Percentiles rank a stretch among this genome's conserved stretches.
phyloP scores from a whole-genome alignment of 129 eudicot genomes.

The Rutidosis leptorrhynchoides region DNA sequence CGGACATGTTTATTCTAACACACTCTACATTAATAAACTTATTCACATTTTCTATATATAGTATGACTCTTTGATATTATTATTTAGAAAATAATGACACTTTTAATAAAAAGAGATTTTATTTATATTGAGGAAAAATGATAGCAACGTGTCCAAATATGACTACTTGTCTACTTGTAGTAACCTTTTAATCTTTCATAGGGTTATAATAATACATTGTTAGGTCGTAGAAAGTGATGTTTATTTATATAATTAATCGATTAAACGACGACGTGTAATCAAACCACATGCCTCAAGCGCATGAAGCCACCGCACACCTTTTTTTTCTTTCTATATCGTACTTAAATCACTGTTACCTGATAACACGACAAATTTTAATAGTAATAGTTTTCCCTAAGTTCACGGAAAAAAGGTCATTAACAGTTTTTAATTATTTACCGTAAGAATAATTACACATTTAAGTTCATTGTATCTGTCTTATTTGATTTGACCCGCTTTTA shows the following conservation, averaged over 20 bases:
- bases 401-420: background rate
- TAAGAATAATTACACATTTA: background rate
- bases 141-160: constrained; percentile 22
- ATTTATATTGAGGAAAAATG: background rate
- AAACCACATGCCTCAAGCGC: constrained; percentile 17
- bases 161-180: background rate
- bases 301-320: constrained; percentile 14
- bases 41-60: background rate
- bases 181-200: background rate
- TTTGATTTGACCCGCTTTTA: background rate
- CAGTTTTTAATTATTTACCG: background rate
- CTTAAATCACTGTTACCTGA: constrained; percentile 19
- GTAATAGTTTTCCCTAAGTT: background rate
- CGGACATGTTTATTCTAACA: background rate
- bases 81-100: background rate
- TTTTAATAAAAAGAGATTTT: background rate
- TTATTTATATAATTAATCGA: background rate
- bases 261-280: background rate
- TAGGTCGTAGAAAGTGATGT: constrained; percentile 25
- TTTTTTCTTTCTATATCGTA: no score
- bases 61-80: background rate
- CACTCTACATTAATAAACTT: background rate
- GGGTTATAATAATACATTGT: constrained; percentile 11
- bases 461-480: constrained; percentile 2
- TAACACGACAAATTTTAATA: constrained; percentile 7